phyloP scores from a whole-genome alignment of 306 rosid genomes.

The Amphicarpaea edgeworthii region DNA sequence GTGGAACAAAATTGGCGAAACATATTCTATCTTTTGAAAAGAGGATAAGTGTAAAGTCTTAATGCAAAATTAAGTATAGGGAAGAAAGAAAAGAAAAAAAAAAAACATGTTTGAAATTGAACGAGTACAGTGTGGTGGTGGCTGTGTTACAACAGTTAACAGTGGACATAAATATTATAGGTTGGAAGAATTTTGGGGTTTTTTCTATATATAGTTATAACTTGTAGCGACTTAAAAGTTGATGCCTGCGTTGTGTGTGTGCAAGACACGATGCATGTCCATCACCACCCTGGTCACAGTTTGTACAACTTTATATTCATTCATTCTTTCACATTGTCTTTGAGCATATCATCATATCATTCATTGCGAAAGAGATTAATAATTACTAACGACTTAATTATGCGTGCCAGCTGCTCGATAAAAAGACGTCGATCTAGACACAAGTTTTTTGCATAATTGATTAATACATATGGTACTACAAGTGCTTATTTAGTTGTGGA shows the following conservation, averaged over 20 bases:
- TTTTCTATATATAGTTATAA: slow-evolving; percentile 35
- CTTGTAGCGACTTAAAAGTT: slow-evolving; percentile 27
- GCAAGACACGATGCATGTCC: slow-evolving; percentile 26
- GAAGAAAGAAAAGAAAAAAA: no score
- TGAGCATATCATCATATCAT: neutral
- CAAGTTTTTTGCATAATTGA: neutral
- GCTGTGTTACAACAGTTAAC: neutral
- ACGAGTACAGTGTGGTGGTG: neutral
- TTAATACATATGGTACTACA: neutral
- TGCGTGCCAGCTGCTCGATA: slow-evolving; percentile 24
- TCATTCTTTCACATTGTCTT: neutral
- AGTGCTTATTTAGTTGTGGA: neutral
- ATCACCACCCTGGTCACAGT: slow-evolving; percentile 10
- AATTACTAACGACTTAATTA: neutral
- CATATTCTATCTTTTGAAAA: neutral
- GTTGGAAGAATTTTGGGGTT: slow-evolving; percentile 16
- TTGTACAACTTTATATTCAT: slow-evolving; percentile 16
- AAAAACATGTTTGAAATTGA: neutral
- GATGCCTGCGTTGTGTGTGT: slow-evolving; percentile 11
- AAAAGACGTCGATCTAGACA: neutral
- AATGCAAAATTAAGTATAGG: neutral
- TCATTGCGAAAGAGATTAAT: neutral
- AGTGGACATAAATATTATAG: slow-evolving; percentile 11
- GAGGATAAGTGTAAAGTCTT: neutral
- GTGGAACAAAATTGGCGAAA: slow-evolving; percentile 15